Conservation (phyloP, 75 land plant species). For the Picea sitchensis region DNA sequence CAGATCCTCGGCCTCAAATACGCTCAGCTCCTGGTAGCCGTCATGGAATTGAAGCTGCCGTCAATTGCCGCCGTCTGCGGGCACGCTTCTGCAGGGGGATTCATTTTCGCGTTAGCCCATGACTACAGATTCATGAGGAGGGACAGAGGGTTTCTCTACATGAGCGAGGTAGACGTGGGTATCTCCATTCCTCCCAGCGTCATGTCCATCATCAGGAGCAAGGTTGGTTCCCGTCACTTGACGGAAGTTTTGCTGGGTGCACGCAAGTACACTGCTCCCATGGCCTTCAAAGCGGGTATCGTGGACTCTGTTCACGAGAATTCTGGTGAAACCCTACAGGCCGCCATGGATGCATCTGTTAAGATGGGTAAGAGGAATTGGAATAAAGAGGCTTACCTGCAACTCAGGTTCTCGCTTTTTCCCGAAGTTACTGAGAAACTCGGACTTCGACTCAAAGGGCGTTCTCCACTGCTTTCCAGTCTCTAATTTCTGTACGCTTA, state of each 20-base stretch:
- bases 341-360: slow-evolving; percentile 25
- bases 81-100: slow-evolving; percentile 47
- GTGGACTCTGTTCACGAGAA: slow-evolving; percentile 25
- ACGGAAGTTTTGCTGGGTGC: slow-evolving; percentile 31
- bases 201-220: slow-evolving; percentile 27
- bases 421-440: slow-evolving; percentile 6
- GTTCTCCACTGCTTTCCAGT: too few species aligned
- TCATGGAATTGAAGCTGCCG: slow-evolving; percentile 34
- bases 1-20: slow-evolving; percentile 2
- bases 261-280: slow-evolving; percentile 21
- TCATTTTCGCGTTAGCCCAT: slow-evolving; percentile 40
- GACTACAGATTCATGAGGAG: slow-evolving; percentile 41
- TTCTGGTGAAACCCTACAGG: slow-evolving; percentile 26
- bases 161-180: slow-evolving; percentile 45
- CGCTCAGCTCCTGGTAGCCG: slow-evolving; percentile 16
- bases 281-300: slow-evolving; percentile 25
- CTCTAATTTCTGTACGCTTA: too few species aligned
- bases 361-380: slow-evolving; percentile 33
- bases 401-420: slow-evolving; percentile 21
- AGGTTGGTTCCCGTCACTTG: slow-evolving; percentile 22
- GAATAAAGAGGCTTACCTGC: slow-evolving; percentile 25
- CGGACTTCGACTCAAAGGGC: too few species aligned
- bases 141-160: slow-evolving; percentile 42
- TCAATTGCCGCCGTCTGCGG: slow-evolving; percentile 48
- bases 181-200: slow-evolving; percentile 16